Percentiles rank a stretch among this genome's conserved stretches.
Conservation (phyloP, 441 rosid species). For the Geranium incanum region DNA sequence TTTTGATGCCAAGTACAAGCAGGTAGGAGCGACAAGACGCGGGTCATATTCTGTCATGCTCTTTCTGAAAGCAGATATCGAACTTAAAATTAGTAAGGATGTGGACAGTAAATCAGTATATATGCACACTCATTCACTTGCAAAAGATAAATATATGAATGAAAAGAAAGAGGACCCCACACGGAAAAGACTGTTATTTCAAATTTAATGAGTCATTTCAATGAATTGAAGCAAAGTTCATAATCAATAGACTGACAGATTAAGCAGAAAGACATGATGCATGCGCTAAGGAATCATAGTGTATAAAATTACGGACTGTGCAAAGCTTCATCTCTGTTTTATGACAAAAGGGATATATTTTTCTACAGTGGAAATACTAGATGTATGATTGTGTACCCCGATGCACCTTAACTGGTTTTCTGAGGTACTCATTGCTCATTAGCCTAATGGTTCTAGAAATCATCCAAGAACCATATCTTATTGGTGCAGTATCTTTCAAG, state of each 20-base stretch:
- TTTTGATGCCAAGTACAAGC: slow-evolving; percentile 92
- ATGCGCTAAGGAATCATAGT: background rate
- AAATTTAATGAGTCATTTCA: background rate
- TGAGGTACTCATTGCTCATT: background rate
- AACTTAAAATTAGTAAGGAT: slow-evolving; percentile 17
- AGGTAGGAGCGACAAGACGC: slow-evolving; percentile 81
- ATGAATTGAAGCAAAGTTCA: background rate
- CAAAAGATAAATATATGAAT: background rate
- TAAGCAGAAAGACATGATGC: background rate
- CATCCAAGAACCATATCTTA: background rate
- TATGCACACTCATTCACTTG: background rate
- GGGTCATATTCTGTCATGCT: slow-evolving; percentile 90
- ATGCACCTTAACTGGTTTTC: background rate
- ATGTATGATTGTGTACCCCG: background rate
- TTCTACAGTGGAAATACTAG: background rate
- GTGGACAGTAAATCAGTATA: too few relatives aligned
- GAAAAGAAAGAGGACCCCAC: background rate
- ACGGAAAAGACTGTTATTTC: slow-evolving; percentile 1
- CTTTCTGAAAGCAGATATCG: slow-evolving; percentile 44
- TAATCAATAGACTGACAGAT: background rate
- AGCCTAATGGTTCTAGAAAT: background rate
- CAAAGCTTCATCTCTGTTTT: slow-evolving; percentile 1
- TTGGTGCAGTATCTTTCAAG: background rate
- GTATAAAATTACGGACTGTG: background rate
- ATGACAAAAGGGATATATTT: background rate